A percentile compares a stretch with the other conserved stretches of the same genome.
phyloP scores from a whole-genome alignment of 2,329 filamentous ascomycete genomes.

The Penicillium nordicum region DNA sequence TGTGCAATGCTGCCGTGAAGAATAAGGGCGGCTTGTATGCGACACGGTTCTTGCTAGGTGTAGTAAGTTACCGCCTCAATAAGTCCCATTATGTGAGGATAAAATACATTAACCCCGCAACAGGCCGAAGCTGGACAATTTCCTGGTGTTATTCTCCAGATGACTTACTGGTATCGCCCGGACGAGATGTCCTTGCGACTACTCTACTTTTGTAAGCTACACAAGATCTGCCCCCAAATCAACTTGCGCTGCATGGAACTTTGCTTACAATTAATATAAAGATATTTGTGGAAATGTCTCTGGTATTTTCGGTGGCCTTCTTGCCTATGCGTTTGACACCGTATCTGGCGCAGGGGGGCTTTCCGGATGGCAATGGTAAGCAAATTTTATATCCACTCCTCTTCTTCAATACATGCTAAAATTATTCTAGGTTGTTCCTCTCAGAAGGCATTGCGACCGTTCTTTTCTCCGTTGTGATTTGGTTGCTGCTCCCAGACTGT shows the following conservation, averaged over 20 bases:
- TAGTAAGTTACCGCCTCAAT: conserved; percentile 21
- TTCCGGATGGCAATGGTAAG: conserved; percentile 29
- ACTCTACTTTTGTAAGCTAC: conserved; percentile 45
- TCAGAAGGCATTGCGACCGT: conserved; percentile 24
- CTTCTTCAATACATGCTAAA: neutral
- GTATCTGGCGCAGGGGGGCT: conserved; percentile 36
- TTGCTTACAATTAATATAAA: conserved; percentile 9
- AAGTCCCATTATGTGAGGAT: neutral
- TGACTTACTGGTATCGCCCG: conserved; percentile 48
- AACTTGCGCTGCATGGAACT: conserved; percentile 13
- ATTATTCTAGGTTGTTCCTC: conserved; percentile 19
- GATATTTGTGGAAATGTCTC: conserved; percentile 43
- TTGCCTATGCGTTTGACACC: conserved; percentile 46
- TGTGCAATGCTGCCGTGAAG: conserved; percentile 40
- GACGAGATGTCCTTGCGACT: conserved; percentile 46
- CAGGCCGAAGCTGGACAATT: conserved; percentile 43
- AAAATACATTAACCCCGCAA: neutral
- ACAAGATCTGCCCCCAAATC: neutral
- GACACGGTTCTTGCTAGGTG: conserved; percentile 42
- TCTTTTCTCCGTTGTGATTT: conserved; percentile 16
- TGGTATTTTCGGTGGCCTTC: conserved; percentile 42
- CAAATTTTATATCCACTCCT: too few species aligned
- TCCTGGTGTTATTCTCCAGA: conserved; percentile 41
- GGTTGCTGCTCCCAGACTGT: conserved; percentile 51
- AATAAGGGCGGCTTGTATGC: conserved; percentile 40